Conservation (phyloP, 2,329 filamentous ascomycete species). For the Phialophora macrospora region DNA sequence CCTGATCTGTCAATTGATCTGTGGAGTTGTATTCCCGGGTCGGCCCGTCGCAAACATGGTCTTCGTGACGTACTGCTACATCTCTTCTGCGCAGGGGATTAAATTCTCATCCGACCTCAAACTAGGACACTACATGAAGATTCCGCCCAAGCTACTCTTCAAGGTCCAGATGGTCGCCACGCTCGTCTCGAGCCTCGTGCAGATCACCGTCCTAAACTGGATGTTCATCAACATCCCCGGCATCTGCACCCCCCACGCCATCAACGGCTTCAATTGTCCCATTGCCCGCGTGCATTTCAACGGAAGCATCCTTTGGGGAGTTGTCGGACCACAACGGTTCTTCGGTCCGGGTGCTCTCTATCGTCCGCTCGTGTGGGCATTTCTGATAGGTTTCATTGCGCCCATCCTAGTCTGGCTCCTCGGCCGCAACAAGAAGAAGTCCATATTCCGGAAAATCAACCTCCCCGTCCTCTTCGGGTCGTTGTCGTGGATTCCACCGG, state of each 20-base stretch:
- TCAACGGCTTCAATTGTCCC: slow-evolving; percentile 86
- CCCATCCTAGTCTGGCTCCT: slow-evolving; percentile 77
- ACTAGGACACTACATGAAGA: slow-evolving; percentile 67
- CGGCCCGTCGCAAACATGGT: slow-evolving; percentile 91
- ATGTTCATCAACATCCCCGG: slow-evolving; percentile 79
- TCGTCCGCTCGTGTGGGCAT: slow-evolving; percentile 77
- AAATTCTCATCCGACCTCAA: slow-evolving; percentile 89
- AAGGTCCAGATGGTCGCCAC: slow-evolving; percentile 64
- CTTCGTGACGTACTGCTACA: slow-evolving; percentile 89
- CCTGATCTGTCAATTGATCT: slow-evolving; percentile 83
- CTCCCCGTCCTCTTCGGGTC: slow-evolving; percentile 82
- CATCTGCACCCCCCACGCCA: slow-evolving; percentile 77
- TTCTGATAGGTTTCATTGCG: slow-evolving; percentile 74
- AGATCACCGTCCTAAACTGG: slow-evolving; percentile 86
- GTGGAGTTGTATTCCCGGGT: slow-evolving; percentile 79
- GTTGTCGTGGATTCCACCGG: slow-evolving; percentile 84
- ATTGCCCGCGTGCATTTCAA: slow-evolving; percentile 89
- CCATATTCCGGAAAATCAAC: slow-evolving; percentile 75
- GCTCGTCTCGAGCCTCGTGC: slow-evolving; percentile 74
- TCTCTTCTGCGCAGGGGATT: slow-evolving; percentile 84
- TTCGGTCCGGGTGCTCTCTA: slow-evolving; percentile 79
- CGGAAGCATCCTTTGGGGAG: slow-evolving; percentile 86
- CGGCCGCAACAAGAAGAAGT: slow-evolving; percentile 61
- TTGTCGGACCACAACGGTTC: slow-evolving; percentile 81
- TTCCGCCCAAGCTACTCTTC: slow-evolving; percentile 65